These are phyloP conservation scores for Medicago lupulina DNA, from an alignment of 306 rosid species.

Conservation along the genomic window DNA sequence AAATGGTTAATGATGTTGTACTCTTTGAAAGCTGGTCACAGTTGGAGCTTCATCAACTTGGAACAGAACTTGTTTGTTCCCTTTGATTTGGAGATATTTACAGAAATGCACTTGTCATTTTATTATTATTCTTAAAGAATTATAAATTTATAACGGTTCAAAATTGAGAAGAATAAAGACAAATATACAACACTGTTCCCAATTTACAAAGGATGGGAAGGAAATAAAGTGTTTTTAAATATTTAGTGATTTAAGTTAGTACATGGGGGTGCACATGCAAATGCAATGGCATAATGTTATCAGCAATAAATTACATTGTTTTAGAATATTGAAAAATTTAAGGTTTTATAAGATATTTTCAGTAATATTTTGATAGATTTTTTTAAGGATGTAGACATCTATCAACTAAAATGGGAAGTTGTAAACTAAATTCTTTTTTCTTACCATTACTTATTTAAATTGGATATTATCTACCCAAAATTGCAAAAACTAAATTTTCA, in stretches of 20 bases:
- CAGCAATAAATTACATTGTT: too few species aligned
- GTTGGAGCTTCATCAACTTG: background rate
- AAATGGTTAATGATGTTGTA: too few species aligned
- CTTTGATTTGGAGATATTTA: slow-evolving; percentile 35
- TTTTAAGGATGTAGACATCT: background rate
- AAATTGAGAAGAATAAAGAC: background rate
- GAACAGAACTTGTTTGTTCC: background rate
- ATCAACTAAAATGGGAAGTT: too few species aligned
- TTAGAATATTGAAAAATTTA: background rate
- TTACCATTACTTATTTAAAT: too few species aligned
- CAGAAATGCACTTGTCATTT: slow-evolving; percentile 3
- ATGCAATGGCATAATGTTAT: background rate
- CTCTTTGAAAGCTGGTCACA: too few species aligned
- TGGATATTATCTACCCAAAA: too few species aligned
- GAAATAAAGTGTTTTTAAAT: background rate
- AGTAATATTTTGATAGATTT: background rate
- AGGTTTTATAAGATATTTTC: too few species aligned
- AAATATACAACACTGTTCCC: background rate
- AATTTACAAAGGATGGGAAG: background rate
- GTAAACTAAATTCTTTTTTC: too few species aligned
- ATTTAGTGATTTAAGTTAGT: background rate
- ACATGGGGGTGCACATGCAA: slow-evolving; percentile 10
- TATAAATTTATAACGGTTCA: slow-evolving; percentile 39
- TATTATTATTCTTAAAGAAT: background rate
- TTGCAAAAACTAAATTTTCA: too few species aligned